These are phyloP conservation scores for Kurtzmaniella quercitrusa DNA, from an alignment of 1,139 yeast genomes.

Conservation along the genomic window DNA sequence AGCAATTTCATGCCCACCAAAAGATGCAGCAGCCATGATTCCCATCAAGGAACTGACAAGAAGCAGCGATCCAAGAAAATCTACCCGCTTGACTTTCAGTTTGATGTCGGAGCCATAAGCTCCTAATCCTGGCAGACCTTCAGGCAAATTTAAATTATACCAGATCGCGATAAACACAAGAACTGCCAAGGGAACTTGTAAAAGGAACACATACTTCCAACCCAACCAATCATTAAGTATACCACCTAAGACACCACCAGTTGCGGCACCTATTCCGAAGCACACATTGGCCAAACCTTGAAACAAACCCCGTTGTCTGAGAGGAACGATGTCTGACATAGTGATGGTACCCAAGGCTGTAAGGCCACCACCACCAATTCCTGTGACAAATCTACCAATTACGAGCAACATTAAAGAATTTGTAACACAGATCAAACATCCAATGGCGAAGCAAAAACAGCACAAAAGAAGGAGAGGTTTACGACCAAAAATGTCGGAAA, in stretches of 20 bases:
- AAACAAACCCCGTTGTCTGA: conserved; percentile 49
- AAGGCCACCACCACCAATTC: conserved; percentile 57
- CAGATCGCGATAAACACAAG: conserved; percentile 41
- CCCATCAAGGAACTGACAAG: conserved; percentile 53
- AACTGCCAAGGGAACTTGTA: conserved; percentile 61
- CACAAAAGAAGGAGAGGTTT: conserved; percentile 39
- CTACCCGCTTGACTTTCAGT: conserved; percentile 55
- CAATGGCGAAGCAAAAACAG: conserved; percentile 32
- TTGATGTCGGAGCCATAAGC: conserved; percentile 31
- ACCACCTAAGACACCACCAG: conserved; percentile 65
- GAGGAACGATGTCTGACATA: conserved; percentile 49
- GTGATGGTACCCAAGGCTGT: conserved; percentile 49
- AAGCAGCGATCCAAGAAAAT: conserved; percentile 64
- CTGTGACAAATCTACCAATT: conserved; percentile 52
- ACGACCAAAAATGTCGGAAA: conserved; percentile 84
- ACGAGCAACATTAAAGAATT: conserved; percentile 46
- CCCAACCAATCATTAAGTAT: conserved; percentile 66
- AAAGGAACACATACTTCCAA: conserved; percentile 64
- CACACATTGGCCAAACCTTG: conserved; percentile 52
- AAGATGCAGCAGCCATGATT: conserved; percentile 61
- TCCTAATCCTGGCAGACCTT: conserved; percentile 48
- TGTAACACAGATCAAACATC: conserved; percentile 40
- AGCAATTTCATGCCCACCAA: conserved; percentile 59
- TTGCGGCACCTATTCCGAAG: conserved; percentile 49
- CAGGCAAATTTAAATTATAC: conserved; percentile 39